Evolutionary conservation across 2,329 filamentous ascomycete species (phyloP), one percentile per base, ranked within the genome.

Genomic region (Diaporthe caulivora): DNA sequence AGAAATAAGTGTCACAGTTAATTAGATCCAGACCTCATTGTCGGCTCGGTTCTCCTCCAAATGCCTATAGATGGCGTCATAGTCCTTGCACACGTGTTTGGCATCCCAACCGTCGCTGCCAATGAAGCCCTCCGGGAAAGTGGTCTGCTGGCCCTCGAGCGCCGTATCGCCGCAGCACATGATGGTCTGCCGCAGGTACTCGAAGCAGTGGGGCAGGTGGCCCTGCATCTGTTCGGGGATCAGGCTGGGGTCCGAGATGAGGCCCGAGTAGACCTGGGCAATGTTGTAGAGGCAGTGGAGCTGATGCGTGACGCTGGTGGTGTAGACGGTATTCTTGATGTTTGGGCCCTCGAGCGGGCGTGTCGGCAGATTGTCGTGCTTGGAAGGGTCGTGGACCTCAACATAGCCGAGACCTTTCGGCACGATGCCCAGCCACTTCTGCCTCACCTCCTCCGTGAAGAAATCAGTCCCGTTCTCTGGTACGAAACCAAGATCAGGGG

Each of bases 61-160:
- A 55, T 84, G 80, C 9, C 78, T 76, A 44, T 80, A 76, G 17
- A 85, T 78, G 74, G 82, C 79, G 21, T 76, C 75, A 44, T 83
- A 84, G 75, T 85, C 80, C 76, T 82, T 82, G 73, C 83, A 85
- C 8, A 85, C 82, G 71, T 85, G 83, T 77, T 82, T 83, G 26
- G 83, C 82, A 64, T 85, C 83, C 84, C 83, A 86, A 0, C 84
- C 84, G 67, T 86, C 84, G 60, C 81, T 83, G 7, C 83, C 84
- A 6, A 77, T 78, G 24, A 82, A 79, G 0, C 80, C 81, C 1
- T 79, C 75, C 0, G 84, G 83, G 57, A 85, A 84, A 0, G 81
- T 82, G 2, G 83, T 84, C 74, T 85, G 80, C 70, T 83, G 79
- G 24, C 84, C 84, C 74, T 83, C 82, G 9, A 83, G 76, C 7